Base-by-base conservation (phyloP, 495 filamentous ascomycete genomes). In the Aspergillus mulundensis region DNA sequence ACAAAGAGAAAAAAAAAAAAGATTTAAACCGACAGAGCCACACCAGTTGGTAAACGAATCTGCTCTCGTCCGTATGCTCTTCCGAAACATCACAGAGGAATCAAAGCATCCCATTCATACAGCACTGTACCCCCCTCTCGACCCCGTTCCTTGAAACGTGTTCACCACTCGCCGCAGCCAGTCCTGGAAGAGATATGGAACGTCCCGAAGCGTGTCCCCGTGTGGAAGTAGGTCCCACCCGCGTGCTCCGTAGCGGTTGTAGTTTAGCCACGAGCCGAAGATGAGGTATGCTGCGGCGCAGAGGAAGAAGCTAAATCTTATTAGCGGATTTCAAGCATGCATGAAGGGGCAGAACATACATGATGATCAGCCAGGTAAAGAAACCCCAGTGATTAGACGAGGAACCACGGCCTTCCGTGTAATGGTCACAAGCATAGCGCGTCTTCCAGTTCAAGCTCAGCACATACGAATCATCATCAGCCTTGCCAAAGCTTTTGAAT, bases 261-360 rank as follows among this genome's bases (percentile, higher is more conserved):
- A 97, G 76, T 97, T 97, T 61, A 97, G 85, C 94, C 94, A 98
- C 20, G 91, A 95, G 65, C 91, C 91, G 64, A 97, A 97, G 70
- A 98, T 96, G 60, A 98, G 85, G 71, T 98, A 98, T 19, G 95
- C 75, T 15, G 94, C 91, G 16, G 84, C 82, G 43, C 81, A 83
- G 44, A 97, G 81, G 81, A 98, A 98, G 66, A 87, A 70, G 58
- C 93, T 76, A 25, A n/a, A 40, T 6, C 14, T 16, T 41, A 28
- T 51, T 52, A 56, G 52, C 28, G n/a, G 15, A 15, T 7, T 16
- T 28, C 7, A n/a, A 8, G 45, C 42, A 38, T 19, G 41, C 41
- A 32, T 24, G n/a, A 46, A 40, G 28, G 36, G 21, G 54, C 1
- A 39, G 58, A n/a, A 83, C 89, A 79, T 74, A 95, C 93, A 98